Conservation (phyloP, 176 grass and related monocot species). For the Oryza glaberrima region DNA sequence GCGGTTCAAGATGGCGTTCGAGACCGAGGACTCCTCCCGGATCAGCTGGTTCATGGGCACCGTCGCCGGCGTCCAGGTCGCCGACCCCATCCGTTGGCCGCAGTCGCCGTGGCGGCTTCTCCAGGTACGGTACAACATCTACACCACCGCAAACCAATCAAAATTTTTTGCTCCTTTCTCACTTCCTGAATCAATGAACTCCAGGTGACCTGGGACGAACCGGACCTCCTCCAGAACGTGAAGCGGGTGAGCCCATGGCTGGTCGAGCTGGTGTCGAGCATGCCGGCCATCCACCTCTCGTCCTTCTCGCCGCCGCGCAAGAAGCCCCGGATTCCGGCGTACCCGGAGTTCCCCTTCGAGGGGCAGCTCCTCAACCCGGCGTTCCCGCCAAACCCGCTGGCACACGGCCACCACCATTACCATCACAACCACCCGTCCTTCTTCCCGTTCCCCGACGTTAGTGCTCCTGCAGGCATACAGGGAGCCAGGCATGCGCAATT, state of each 20-base stretch:
- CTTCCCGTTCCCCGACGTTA: constrained; percentile 53
- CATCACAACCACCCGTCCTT: constrained; percentile 36
- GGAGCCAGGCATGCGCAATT: constrained; percentile 96
- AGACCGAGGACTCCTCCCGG: constrained; percentile 93
- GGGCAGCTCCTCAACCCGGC: constrained; percentile 52
- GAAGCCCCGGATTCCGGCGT: constrained; percentile 53
- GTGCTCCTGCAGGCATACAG: constrained; percentile 92
- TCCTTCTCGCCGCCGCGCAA: constrained; percentile 70
- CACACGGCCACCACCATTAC: constrained; percentile 31
- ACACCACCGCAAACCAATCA: neutral
- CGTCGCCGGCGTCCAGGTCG: constrained; percentile 73
- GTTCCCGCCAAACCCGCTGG: constrained; percentile 42
- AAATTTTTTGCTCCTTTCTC: neutral
- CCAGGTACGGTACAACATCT: constrained; percentile 49
- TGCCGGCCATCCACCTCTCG: constrained; percentile 72
- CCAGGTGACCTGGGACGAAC: constrained; percentile 94
- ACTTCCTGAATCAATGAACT: neutral
- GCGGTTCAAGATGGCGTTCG: constrained; percentile 98
- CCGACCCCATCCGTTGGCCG: constrained; percentile 76
- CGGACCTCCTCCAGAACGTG: constrained; percentile 90
- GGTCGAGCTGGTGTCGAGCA: constrained; percentile 84
- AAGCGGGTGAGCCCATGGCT: constrained; percentile 93
- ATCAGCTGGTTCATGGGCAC: constrained; percentile 99
- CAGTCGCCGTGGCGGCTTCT: constrained; percentile 92
- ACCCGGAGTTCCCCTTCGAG: constrained; percentile 68